phyloP scores from a whole-genome alignment of 306 rosid genomes.

The Delonix regia region DNA sequence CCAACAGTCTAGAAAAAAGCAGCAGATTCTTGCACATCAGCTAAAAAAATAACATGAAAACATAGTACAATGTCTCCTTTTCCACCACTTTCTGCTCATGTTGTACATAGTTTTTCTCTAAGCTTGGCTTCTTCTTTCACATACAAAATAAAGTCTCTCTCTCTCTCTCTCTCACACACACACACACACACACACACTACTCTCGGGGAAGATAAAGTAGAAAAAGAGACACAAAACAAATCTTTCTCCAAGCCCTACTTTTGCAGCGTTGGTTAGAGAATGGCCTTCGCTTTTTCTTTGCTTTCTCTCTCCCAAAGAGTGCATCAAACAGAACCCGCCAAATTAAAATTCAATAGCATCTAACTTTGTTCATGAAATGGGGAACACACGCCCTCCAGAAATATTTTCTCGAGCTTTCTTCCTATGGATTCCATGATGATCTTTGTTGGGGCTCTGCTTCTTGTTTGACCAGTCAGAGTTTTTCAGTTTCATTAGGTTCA shows the following conservation, averaged over 20 bases:
- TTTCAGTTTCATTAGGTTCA: constrained; percentile 10
- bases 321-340: constrained; percentile 29
- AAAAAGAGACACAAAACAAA: background rate
- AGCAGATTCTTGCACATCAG: no score
- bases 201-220: background rate
- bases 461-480: constrained; percentile 26
- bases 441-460: constrained; percentile 13
- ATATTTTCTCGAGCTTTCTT: constrained; percentile 21
- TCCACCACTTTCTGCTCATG: background rate
- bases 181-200: no score
- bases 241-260: background rate
- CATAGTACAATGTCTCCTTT: background rate
- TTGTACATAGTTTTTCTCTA: background rate
- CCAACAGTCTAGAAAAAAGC: no score
- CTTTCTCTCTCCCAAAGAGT: constrained; percentile 15
- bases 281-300: background rate
- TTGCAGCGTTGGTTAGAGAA: background rate
- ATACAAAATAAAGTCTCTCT: background rate
- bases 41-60: background rate
- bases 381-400: constrained; percentile 26
- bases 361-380: constrained; percentile 31
- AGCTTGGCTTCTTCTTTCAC: background rate
- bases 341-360: constrained; percentile 3
- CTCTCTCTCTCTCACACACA: no score
- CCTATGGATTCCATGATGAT: constrained; percentile 22